Base-by-base conservation (phyloP, 106 monocot genomes). In the Dendrobium catenatum region DNA sequence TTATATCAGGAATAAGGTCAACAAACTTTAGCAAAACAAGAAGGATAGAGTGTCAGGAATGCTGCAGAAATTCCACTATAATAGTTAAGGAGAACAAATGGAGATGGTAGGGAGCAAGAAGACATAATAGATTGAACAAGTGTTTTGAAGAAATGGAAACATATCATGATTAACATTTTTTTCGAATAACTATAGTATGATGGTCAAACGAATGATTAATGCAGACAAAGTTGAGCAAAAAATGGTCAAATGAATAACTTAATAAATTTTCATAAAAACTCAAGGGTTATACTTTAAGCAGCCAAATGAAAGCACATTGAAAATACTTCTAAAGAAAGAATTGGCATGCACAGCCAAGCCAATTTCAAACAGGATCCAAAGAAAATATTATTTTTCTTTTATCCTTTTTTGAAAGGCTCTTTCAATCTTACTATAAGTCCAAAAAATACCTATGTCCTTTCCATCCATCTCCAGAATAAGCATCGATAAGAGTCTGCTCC, bases 401-500 rank as follows among this genome's bases (percentile, higher is more conserved):
- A 33, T 15, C 64, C 24, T 26, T 5, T 51, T 51, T 13, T 51
- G 51, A 51, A 51, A 3, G 13, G 13, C 15, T 31, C 11, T 16
- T 37, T 15, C 15, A 70, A 37, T 37, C 27, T 11, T 31, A 27
- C 37, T 70, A 33, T 70, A 70, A 22, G 29, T 19, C 41, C 20
- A 22, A 61, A 74, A 78, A 78, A 76, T 84, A 96, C 95, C 93
- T 96, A 54, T 88, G 87, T 24, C 95, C 95, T 44, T 93, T 93
- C 95, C 95, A 96, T 41, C 95, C 95, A 81, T 96, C 95, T 61
- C 84, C 88, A 80, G 91, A 93, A 79, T 96, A 96, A 72, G 95
- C 95, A 81, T 93, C 95, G 58, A 96, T 88, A 75, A 96, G 89
- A 84, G 90, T 96, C 64, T 88, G 93, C 85, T 91, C 95, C 76